Evolutionary conservation across 768 basidiomycete species (phyloP).

Genomic region (Rhizopogon vesiculosus): DNA sequence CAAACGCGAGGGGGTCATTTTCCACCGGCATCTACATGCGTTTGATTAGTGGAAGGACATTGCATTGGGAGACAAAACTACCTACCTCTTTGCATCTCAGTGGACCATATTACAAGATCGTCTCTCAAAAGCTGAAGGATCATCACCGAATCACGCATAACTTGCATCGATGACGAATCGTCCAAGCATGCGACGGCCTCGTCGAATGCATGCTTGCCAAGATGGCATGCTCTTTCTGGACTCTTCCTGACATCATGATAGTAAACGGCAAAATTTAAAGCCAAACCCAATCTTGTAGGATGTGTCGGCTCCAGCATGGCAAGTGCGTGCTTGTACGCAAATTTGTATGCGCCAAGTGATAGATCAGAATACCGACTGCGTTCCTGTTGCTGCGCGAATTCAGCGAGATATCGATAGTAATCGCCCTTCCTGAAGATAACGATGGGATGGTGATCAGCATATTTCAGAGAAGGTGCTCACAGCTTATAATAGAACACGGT

Average conservation of each 20-base stretch:
- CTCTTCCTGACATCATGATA: constrained; percentile 84
- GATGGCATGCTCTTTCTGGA: constrained; percentile 81
- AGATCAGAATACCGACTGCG: constrained; percentile 65
- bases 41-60: neutral
- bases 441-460: constrained; percentile 7
- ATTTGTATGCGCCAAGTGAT: constrained; percentile 82
- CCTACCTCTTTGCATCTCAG: constrained; percentile 56
- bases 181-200: constrained; percentile 73
- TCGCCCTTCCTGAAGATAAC: constrained; percentile 67
- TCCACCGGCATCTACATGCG: neutral
- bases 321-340: constrained; percentile 78
- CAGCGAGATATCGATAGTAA: constrained; percentile 88
- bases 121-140: constrained; percentile 81
- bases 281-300: constrained; percentile 83
- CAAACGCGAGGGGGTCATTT: neutral
- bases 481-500: constrained; percentile 90
- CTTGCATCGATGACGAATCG: constrained; percentile 35
- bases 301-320: constrained; percentile 72
- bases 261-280: constrained; percentile 93
- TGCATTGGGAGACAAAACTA: constrained; percentile 8
- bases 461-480: constrained; percentile 33
- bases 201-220: constrained; percentile 91
- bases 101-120: constrained; percentile 83
- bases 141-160: constrained; percentile 70
- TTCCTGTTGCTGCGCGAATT: constrained; percentile 71